Evolutionary conservation across 169 alveolate species (phyloP).

Genomic region (Cystoisospora suis): DNA sequence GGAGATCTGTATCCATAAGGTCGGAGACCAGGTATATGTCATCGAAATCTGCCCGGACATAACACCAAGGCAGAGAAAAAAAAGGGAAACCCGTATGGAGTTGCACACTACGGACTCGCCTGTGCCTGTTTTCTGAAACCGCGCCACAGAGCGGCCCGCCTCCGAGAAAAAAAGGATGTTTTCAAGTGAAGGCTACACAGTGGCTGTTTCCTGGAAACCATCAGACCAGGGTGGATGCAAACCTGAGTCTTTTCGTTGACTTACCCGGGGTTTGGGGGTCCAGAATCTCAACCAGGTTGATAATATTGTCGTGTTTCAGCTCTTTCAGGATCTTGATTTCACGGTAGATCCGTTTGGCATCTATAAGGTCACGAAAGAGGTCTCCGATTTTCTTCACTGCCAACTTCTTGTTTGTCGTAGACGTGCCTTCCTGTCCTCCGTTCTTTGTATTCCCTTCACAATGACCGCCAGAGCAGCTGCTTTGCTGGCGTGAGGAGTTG

Average conservation of each 20-base stretch:
- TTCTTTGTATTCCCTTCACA: neutral
- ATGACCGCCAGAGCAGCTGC: neutral
- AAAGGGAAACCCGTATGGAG: too few relatives aligned
- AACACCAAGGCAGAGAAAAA: too few relatives aligned
- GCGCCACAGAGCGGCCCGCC: too few relatives aligned
- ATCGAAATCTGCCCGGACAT: conserved; percentile 25
- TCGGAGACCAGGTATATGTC: conserved; percentile 76
- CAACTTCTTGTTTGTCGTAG: conserved; percentile 68
- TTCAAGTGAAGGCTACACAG: too few relatives aligned
- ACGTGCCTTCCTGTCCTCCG: neutral
- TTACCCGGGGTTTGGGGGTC: conserved; percentile 62
- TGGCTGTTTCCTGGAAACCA: too few relatives aligned
- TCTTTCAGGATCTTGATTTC: conserved; percentile 87
- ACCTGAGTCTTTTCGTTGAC: too few relatives aligned
- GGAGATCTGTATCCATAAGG: conserved; percentile 92
- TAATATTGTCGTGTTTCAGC: conserved; percentile 34
- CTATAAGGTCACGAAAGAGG: conserved; percentile 88
- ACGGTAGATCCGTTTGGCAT: conserved; percentile 88
- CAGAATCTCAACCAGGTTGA: conserved; percentile 78
- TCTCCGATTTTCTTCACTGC: conserved; percentile 88
- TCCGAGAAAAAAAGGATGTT: too few relatives aligned
- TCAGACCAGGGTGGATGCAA: too few relatives aligned
- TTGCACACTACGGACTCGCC: too few relatives aligned
- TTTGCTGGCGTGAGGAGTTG: neutral
- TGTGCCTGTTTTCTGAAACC: too few relatives aligned